Conservation (phyloP, 2,329 filamentous ascomycete genomes). For the Aspergillus pseudoviridinutans region DNA sequence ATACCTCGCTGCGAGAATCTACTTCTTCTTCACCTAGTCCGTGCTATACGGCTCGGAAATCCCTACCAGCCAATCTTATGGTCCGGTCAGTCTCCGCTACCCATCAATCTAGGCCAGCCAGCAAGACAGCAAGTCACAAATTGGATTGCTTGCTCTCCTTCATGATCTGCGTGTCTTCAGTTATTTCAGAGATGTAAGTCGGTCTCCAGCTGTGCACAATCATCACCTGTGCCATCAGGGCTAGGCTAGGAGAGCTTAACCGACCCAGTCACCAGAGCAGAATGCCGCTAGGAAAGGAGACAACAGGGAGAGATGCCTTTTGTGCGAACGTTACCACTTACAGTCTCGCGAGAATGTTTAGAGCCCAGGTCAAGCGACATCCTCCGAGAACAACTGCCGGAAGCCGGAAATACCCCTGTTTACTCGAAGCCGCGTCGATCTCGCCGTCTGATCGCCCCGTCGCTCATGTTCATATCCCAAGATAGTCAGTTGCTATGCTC, state of each 20-base stretch:
- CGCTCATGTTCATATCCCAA: neutral
- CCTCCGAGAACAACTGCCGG: neutral
- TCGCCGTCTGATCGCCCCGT: neutral
- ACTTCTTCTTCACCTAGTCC: neutral
- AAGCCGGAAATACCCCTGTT: neutral
- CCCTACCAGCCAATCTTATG: constrained; percentile 14
- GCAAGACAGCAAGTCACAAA: neutral
- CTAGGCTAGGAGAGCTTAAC: neutral
- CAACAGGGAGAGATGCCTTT: neutral
- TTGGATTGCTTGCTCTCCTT: neutral
- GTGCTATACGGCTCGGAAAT: constrained; percentile 9
- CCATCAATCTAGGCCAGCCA: neutral
- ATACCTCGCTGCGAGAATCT: neutral
- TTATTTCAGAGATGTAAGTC: neutral
- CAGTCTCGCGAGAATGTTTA: neutral
- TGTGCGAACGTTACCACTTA: neutral
- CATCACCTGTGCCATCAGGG: neutral
- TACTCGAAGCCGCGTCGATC: neutral
- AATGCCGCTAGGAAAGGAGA: neutral
- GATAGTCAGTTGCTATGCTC: neutral
- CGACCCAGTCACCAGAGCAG: neutral
- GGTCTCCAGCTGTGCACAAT: neutral
- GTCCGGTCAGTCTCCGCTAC: constrained; percentile 8
- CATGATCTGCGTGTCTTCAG: neutral
- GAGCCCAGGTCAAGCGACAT: neutral